Conservation (phyloP, 2,329 filamentous ascomycete genomes). For the Neonectria punicea region DNA sequence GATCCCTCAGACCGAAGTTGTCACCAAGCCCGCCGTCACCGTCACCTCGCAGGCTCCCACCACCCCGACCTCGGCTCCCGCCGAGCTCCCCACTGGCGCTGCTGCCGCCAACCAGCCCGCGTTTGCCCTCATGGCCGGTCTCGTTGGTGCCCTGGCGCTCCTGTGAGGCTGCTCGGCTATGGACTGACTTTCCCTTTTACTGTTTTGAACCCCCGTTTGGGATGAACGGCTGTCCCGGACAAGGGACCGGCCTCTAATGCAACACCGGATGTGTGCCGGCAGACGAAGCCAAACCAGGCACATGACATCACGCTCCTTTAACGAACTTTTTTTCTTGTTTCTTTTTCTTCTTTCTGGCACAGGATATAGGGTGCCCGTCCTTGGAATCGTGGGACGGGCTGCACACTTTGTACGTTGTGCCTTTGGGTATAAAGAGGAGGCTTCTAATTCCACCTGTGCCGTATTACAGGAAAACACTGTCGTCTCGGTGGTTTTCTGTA, state of each 20-base stretch:
- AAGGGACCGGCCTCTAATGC: background rate
- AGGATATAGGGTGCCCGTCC: background rate
- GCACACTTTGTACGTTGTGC: conserved; percentile 1
- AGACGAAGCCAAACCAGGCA: conserved; percentile 14
- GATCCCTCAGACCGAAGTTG: conserved; percentile 39
- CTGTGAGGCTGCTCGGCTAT: conserved; percentile 39
- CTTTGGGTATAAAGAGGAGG: background rate
- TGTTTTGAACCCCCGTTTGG: conserved; percentile 1
- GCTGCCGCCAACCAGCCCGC: conserved; percentile 48
- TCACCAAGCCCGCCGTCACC: conserved; percentile 37
- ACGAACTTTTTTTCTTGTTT: background rate
- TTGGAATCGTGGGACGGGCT: background rate
- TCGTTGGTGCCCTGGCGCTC: conserved; percentile 52
- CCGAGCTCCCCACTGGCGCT: conserved; percentile 43
- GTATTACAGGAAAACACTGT: background rate
- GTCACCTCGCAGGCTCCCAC: conserved; percentile 25
- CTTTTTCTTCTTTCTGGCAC: background rate
- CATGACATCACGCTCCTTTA: conserved; percentile 10
- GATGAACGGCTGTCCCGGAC: background rate
- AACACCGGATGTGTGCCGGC: background rate
- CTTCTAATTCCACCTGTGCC: background rate
- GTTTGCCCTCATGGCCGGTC: conserved; percentile 51
- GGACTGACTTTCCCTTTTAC: background rate
- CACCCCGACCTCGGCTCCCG: conserved; percentile 35
- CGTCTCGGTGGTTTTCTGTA: background rate